Evolutionary conservation across 768 basidiomycete genomes (phyloP), one percentile per base, ranked within the genome.

Genomic region (Arthromyces matolae): DNA sequence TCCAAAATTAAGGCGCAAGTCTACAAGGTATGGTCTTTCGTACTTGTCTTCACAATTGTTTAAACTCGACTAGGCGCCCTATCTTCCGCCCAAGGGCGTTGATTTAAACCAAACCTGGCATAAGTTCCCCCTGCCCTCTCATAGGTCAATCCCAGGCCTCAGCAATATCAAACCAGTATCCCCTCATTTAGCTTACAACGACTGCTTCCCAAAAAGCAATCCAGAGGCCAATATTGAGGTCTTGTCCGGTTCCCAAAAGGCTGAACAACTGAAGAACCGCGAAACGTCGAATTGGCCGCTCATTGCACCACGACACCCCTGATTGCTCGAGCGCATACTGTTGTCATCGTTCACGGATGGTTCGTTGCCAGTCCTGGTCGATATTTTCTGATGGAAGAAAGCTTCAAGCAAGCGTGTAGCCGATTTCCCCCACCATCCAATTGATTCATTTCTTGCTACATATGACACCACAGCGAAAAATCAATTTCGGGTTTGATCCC

Each of bases 41-140:
- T 7, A n/a, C 38, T 37, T 32, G 18, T 22, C 19, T 9, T 13
- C 6, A 12, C 14, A 24, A 23, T 39, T 27, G 9, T 18, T 10
- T 33, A 33, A 14, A 14, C 32, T 8, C n/a, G n/a, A n/a, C n/a
- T 54, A 80, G 77, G 71, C 77, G 25, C 76, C 78, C 8, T 66
- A 65, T 58, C 47, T 73, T 28, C 75, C 38, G 33, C 29, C 72
- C 10, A 55, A 54, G 5, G 50, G 25, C 20, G 40, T 49, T 25
- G 37, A 58, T 27, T 40, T 45, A 13, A 40, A 52, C 49, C 23
- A 68, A 16, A 60, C 50, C 28, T 79, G 74, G 72, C 71, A 77
- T 20, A 56, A 56, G 8, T 50, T 57, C 12, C 58, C 62, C 3
- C 60, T 79, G 38, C 76, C 76, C 10, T 42, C 53, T 24, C 70